Evolutionary conservation across 1,284 basidiomycete genomes (phyloP).

Genomic region (Cutaneotrichosporon spelunceum): DNA sequence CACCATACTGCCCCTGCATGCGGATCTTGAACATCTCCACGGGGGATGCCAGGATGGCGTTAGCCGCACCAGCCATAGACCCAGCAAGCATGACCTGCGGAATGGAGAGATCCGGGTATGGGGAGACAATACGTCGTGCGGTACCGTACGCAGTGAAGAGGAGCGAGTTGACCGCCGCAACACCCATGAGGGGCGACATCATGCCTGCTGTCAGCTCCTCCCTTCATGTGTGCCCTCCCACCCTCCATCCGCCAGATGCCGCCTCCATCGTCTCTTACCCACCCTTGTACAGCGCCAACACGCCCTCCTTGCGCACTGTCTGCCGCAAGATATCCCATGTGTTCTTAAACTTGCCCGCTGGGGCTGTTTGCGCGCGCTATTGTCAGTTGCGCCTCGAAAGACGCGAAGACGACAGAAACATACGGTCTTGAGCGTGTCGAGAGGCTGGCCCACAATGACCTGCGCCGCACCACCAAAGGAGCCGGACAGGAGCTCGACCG

Average conservation of each 20-base stretch:
- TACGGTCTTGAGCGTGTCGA: slow-evolving; percentile 75
- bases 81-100: slow-evolving; percentile 80
- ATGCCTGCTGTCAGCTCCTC: slow-evolving; percentile 15
- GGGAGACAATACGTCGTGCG: slow-evolving; percentile 78
- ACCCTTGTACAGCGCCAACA: slow-evolving; percentile 91
- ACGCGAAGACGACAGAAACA: too few relatives aligned
- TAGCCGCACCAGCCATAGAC: slow-evolving; percentile 82
- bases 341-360: slow-evolving; percentile 65
- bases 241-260: neutral
- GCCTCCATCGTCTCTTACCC: slow-evolving; percentile 13
- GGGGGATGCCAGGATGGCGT: slow-evolving; percentile 68
- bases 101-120: slow-evolving; percentile 76
- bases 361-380: slow-evolving; percentile 54
- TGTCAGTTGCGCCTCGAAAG: neutral
- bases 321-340: slow-evolving; percentile 81
- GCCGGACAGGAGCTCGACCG: slow-evolving; percentile 51
- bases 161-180: slow-evolving; percentile 92
- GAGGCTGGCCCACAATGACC: slow-evolving; percentile 74
- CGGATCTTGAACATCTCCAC: slow-evolving; percentile 66
- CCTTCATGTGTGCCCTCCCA: neutral
- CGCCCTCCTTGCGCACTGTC: slow-evolving; percentile 80
- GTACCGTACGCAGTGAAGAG: slow-evolving; percentile 85
- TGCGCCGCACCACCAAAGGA: slow-evolving; percentile 51
- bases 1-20: slow-evolving; percentile 74
- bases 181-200: slow-evolving; percentile 82